A percentile compares a stretch with the other conserved stretches of the same genome.
These are phyloP conservation scores for Elaeis guineensis DNA, from an alignment of 176 grass and related monocot genomes.

Conservation along the genomic window DNA sequence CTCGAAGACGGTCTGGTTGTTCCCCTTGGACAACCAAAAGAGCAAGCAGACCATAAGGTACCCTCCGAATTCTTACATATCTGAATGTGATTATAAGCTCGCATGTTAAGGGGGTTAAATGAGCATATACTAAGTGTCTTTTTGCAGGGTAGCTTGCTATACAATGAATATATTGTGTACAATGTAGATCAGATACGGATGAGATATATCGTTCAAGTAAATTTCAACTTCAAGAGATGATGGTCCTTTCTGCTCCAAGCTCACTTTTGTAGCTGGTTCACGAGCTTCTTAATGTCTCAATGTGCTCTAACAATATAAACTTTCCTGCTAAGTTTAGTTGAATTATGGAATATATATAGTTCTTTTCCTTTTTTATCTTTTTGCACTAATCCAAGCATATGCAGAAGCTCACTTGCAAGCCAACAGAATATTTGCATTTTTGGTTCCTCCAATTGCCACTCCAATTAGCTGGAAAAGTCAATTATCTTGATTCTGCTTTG, in stretches of 20 bases:
- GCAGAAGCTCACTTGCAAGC: no score
- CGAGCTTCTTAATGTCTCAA: background rate
- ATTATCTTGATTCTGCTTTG: background rate
- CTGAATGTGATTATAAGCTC: background rate
- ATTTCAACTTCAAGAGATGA: conserved; percentile 54
- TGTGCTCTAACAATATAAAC: no score
- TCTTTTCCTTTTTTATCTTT: no score
- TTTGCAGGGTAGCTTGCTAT: conserved; percentile 79
- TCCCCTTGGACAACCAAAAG: conserved; percentile 66
- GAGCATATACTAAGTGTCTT: background rate
- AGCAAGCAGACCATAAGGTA: conserved; percentile 26
- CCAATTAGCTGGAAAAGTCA: background rate
- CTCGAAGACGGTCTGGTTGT: conserved; percentile 55
- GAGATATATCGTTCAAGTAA: conserved; percentile 65
- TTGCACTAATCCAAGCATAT: no score
- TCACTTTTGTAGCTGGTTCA: background rate
- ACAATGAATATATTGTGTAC: conserved; percentile 95
- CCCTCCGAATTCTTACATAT: no score
- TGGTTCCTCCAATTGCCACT: no score
- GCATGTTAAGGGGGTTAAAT: no score
- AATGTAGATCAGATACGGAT: conserved; percentile 88
- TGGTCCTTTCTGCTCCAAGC: background rate
- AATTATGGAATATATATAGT: no score
- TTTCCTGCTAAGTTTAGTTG: no score
- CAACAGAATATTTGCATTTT: no score